These are phyloP conservation scores for Cladosporium austrohemisphaericum DNA, from an alignment of 2,329 filamentous ascomycete species.

Conservation along the genomic window DNA sequence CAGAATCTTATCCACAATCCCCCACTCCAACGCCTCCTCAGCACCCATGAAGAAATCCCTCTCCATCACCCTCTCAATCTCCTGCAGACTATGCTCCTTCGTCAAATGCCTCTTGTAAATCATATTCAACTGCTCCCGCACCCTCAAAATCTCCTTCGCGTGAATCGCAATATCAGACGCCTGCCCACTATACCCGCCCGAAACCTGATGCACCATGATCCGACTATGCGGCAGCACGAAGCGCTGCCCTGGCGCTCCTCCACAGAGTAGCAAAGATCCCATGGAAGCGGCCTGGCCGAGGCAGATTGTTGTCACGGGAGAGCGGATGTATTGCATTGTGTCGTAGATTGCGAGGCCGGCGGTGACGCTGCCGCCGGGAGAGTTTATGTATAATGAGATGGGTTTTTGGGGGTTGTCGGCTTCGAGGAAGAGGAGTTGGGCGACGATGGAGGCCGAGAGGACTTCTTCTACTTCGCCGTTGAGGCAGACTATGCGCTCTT, in stretches of 20 bases:
- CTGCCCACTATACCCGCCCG: slow-evolving; percentile 67
- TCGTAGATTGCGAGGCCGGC: slow-evolving; percentile 89
- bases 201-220: slow-evolving; percentile 96
- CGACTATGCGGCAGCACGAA: slow-evolving; percentile 89
- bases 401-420: slow-evolving; percentile 92
- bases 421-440: slow-evolving; percentile 96
- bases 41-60: slow-evolving; percentile 91
- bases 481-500: slow-evolving; percentile 87
- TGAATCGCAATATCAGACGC: slow-evolving; percentile 89
- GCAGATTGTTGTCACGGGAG: slow-evolving; percentile 90
- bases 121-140: slow-evolving; percentile 79
- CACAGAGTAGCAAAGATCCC: slow-evolving; percentile 83
- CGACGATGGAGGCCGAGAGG: slow-evolving; percentile 88
- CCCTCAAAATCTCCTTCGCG: slow-evolving; percentile 89
- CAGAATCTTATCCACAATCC: slow-evolving; percentile 88
- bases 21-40: slow-evolving; percentile 80
- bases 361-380: slow-evolving; percentile 86
- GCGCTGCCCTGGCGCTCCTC: slow-evolving; percentile 77
- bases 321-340: slow-evolving; percentile 95
- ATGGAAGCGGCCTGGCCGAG: slow-evolving; percentile 93
- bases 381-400: slow-evolving; percentile 98
- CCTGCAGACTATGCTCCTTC: slow-evolving; percentile 70
- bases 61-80: slow-evolving; percentile 95
- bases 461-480: slow-evolving; percentile 89
- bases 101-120: slow-evolving; percentile 89